phyloP scores from a whole-genome alignment of 2,329 filamentous ascomycete species.

The Alternaria arborescens region DNA sequence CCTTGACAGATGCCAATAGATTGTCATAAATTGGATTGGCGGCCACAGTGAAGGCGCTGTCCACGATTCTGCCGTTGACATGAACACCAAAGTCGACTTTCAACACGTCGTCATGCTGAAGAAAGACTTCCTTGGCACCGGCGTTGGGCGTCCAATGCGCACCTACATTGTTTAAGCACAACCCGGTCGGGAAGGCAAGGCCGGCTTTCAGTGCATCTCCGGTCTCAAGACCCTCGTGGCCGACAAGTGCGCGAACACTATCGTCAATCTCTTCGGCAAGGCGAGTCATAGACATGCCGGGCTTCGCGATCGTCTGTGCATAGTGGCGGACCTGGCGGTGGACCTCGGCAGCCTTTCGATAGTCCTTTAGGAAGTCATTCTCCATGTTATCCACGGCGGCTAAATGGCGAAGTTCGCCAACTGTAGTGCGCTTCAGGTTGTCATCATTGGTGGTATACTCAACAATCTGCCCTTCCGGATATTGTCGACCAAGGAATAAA shows the following conservation, averaged over 20 bases:
- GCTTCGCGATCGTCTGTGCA: constrained; percentile 79
- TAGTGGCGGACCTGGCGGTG: constrained; percentile 86
- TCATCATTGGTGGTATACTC: constrained; percentile 72
- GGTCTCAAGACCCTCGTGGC: constrained; percentile 76
- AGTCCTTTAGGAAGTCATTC: constrained; percentile 78
- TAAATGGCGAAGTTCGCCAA: constrained; percentile 81
- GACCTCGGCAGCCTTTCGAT: constrained; percentile 84
- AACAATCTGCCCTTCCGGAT: constrained; percentile 78
- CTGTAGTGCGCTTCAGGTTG: constrained; percentile 78
- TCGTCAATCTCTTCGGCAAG: constrained; percentile 87
- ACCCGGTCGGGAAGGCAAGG: constrained; percentile 84
- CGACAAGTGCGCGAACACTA: constrained; percentile 76
- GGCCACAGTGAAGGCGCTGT: constrained; percentile 74
- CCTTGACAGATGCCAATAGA: constrained; percentile 69
- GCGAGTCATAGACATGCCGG: constrained; percentile 77
- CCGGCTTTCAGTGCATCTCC: constrained; percentile 80
- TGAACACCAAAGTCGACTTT: constrained; percentile 77
- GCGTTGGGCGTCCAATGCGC: constrained; percentile 88
- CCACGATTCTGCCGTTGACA: constrained; percentile 74
- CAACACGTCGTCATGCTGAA: constrained; percentile 77
- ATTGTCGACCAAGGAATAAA: constrained; percentile 73
- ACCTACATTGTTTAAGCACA: constrained; percentile 82
- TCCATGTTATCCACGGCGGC: constrained; percentile 71
- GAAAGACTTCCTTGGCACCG: constrained; percentile 79
- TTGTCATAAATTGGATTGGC: constrained; percentile 74